Evolutionary conservation across 176 grass and related monocot genomes (phyloP).

Genomic region (Avena eriantha): DNA sequence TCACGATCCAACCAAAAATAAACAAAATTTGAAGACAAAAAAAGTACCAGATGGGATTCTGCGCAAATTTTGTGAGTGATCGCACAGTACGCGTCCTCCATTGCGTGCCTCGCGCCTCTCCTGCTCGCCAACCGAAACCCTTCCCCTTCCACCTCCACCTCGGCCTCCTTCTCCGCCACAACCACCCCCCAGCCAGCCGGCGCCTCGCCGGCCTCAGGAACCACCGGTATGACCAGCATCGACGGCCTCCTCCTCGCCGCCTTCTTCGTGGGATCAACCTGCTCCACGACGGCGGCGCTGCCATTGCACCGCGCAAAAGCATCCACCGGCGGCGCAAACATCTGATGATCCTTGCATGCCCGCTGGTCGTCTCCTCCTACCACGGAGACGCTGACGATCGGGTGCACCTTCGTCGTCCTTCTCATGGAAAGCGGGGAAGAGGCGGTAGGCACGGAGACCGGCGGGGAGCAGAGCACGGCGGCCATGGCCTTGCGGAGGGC

Average conservation of each 20-base stretch:
- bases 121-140: conserved; percentile 65
- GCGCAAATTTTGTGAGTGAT: conserved; percentile 38
- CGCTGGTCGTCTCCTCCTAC: background rate
- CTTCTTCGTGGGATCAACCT: conserved; percentile 29
- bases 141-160: conserved; percentile 51
- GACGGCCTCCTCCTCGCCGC: conserved; percentile 53
- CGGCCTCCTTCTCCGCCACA: conserved; percentile 32
- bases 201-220: conserved; percentile 11
- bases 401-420: conserved; percentile 9
- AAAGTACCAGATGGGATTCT: conserved; percentile 57
- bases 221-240: conserved; percentile 63
- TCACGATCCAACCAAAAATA: background rate
- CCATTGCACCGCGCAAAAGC: background rate
- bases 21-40: background rate
- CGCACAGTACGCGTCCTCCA: conserved; percentile 75
- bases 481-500: conserved; percentile 46
- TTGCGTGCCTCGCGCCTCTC: conserved; percentile 66
- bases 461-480: background rate
- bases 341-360: background rate
- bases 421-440: conserved; percentile 25
- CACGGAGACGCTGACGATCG: background rate
- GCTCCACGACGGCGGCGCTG: background rate
- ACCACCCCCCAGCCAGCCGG: conserved; percentile 6
- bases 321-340: background rate
- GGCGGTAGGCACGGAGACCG: background rate